Evolutionary conservation across 2,329 filamentous ascomycete genomes (phyloP).

Genomic region (Cercospora beticola): DNA sequence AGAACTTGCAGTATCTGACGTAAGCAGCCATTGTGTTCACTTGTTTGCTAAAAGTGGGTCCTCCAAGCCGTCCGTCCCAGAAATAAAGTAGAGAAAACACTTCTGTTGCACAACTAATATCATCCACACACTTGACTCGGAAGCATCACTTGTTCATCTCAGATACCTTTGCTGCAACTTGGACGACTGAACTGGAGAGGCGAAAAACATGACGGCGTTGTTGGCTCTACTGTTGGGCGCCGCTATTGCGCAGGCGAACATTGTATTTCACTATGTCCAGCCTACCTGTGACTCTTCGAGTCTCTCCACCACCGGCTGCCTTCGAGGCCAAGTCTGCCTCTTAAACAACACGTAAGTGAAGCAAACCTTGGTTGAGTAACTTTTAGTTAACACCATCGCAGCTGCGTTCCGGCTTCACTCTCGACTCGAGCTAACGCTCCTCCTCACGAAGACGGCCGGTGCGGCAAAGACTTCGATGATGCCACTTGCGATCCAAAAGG

Average conservation of each 20-base stretch:
- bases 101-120: neutral
- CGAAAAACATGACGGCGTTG: neutral
- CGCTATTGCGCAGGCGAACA: constrained; percentile 43
- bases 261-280: constrained; percentile 50
- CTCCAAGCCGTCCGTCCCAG: neutral
- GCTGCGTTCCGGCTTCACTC: neutral
- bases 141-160: neutral
- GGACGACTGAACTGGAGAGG: neutral
- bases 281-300: constrained; percentile 43
- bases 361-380: too few relatives aligned
- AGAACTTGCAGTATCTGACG: neutral
- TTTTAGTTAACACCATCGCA: neutral
- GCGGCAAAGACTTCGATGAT: constrained; percentile 42
- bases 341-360: constrained; percentile 37
- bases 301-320: constrained; percentile 34
- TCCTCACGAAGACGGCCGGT: constrained; percentile 41
- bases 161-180: neutral
- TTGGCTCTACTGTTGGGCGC: neutral
- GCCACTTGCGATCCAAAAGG: constrained; percentile 44
- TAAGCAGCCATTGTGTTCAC: neutral
- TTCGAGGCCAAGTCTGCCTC: constrained; percentile 42
- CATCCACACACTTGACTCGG: neutral
- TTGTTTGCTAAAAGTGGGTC: neutral
- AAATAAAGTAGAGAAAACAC: neutral
- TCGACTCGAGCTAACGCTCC: constrained; percentile 2